A percentile compares a stretch with the other conserved stretches of the same genome.
Evolutionary conservation across 371 early-diverging fungal genomes (phyloP).

Genomic region (Mortierella sp.): DNA sequence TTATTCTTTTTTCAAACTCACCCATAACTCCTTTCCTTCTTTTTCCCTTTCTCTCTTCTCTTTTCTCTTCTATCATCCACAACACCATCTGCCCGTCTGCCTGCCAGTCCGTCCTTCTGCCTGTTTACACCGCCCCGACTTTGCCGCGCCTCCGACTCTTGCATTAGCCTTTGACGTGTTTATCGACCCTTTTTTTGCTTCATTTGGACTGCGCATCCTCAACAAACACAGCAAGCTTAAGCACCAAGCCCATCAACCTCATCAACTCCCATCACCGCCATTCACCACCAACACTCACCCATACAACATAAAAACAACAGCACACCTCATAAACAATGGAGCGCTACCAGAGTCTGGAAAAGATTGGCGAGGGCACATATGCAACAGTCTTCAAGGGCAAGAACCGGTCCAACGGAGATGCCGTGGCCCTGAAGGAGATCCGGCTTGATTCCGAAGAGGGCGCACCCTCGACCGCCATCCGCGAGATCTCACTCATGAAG

Average conservation of each 20-base stretch:
- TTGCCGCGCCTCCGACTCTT: constrained; percentile 1
- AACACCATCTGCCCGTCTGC: neutral
- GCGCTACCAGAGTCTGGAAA: constrained; percentile 69
- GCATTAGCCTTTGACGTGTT: neutral
- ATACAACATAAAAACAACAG: neutral
- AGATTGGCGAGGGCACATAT: constrained; percentile 99
- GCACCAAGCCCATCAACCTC: too few relatives aligned
- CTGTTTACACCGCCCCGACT: neutral
- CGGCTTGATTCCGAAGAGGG: constrained; percentile 94
- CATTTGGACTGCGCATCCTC: constrained; percentile 3
- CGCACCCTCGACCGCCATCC: constrained; percentile 96
- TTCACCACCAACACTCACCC: too few relatives aligned
- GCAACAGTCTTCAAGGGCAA: constrained; percentile 99
- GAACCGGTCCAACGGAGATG: constrained; percentile 86
- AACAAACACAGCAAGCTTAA: too few relatives aligned
- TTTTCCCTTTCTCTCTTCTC: neutral
- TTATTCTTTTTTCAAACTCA: neutral
- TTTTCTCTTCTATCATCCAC: constrained; percentile 1
- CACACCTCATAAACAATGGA: constrained; percentile 24
- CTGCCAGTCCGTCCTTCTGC: neutral
- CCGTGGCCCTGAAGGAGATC: constrained; percentile 99
- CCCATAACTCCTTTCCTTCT: neutral
- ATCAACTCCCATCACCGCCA: too few relatives aligned
- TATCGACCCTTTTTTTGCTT: neutral
- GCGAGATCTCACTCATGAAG: constrained; percentile 97